Base-by-base conservation (phyloP, 2,329 filamentous ascomycete species). In the Canariomyces notabilis region DNA sequence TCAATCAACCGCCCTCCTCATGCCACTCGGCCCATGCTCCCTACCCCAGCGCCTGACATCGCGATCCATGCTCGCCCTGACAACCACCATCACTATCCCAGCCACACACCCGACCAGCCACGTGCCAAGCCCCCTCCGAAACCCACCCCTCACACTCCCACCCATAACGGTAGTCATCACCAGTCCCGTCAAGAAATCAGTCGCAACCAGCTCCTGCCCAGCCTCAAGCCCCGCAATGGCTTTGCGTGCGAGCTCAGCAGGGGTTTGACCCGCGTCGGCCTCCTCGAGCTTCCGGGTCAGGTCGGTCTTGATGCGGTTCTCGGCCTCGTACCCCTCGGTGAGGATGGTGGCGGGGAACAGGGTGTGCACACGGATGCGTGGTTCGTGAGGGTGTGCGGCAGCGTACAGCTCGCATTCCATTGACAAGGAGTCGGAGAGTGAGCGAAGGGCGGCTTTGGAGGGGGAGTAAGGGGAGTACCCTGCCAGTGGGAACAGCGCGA, bases 401-500 rank as follows among this genome's bases (percentile, higher is more conserved):
- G 58, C 59, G 38, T 68, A 68, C 16, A 68, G 58, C 21, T 67
- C 61, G 54, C 61, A 58, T 65, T 88, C 84, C 47, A 82, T 79
- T 18, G 77, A 77, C 4, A 88, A 67, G 0, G 74, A 74, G 57
- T 88, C 84, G 20, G 77, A 76, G 2, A 88, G 69, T 12, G 76
- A 74, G 29, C 82, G 76, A 51, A 87, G 72, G 12, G 83, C 84
- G 2, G 81, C 76, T 64, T 88, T 87, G 19, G 79, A 69, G 4
- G 83, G 82, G 1, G 76, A 72, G 59, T 88, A 88, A 0, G 82
- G 73, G 0, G 70, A 66, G 58, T 86, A 88, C 21, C 84, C 84
- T 7, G 79, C 73, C 14, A 87, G 62, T 9, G 78, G 75, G 37
- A 76, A 72, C 55, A 86, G 82, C 0, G 77, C 76, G n/a, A 76